Evolutionary conservation across 495 filamentous ascomycete genomes (phyloP).

Genomic region (Hyaloscypha variabilis): DNA sequence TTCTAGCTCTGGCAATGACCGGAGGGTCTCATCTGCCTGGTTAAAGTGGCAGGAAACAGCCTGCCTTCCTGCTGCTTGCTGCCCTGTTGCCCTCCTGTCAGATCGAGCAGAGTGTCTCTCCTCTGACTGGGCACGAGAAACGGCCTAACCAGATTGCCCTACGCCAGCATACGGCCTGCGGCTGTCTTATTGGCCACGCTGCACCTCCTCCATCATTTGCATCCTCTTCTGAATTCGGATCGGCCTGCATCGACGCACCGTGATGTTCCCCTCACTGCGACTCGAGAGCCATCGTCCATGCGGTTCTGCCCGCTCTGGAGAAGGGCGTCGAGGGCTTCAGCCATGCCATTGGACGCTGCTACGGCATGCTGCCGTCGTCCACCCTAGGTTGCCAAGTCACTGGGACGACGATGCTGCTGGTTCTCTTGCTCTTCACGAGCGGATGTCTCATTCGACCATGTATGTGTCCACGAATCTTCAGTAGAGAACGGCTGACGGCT

Average conservation of each 20-base stretch:
- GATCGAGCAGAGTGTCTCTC: constrained; percentile 16
- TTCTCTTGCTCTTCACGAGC: not conserved
- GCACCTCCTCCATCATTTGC: not conserved
- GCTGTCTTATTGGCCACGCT: constrained; percentile 12
- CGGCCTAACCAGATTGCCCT: constrained; percentile 26
- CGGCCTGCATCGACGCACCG: constrained; percentile 17
- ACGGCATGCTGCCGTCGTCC: not conserved
- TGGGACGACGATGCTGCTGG: constrained; percentile 6
- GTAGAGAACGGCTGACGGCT: constrained; percentile 21
- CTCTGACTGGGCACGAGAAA: constrained; percentile 26
- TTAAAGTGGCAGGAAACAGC: constrained; percentile 24
- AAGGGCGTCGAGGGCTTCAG: not conserved
- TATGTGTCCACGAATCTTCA: not conserved
- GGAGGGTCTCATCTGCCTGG: constrained; percentile 17
- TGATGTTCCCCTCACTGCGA: constrained; percentile 8
- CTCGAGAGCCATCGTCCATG: not conserved
- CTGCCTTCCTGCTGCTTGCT: constrained; percentile 22
- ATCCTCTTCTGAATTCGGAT: constrained; percentile 10
- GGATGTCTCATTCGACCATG: not conserved
- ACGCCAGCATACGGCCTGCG: constrained; percentile 10
- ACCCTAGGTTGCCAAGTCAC: constrained; percentile 9
- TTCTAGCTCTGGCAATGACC: constrained; percentile 11
- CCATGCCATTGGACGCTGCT: constrained; percentile 2
- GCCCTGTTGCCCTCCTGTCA: constrained; percentile 22
- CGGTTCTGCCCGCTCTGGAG: constrained; percentile 16